Base-by-base conservation (phyloP, 148 eudicot genomes). In the Chenopodium formosanum region DNA sequence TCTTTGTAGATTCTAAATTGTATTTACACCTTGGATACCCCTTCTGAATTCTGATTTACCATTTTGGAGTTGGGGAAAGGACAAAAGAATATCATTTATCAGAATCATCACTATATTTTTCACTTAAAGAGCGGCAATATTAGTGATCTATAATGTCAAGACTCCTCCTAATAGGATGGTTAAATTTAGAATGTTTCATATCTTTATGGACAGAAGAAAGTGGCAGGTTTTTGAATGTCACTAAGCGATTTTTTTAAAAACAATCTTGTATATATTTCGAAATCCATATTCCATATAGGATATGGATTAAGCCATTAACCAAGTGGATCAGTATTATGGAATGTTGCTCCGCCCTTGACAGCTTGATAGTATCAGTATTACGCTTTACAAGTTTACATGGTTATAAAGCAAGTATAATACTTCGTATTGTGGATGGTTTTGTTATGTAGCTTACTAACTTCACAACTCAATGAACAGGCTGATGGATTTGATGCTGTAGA, bases 401-500 rank as follows among this genome's bases (percentile, higher is more conserved):
- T 81, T 66, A 2, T 13, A 11, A 25, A 68, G 1, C 22, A 34
- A 52, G 48, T 29, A 20, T 19, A 7, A 1, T 53, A 31, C 32
- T 31, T 31, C 1, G 37, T 34, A 25, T 25, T 9, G 20, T 66
- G 3, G 34, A 68, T 23, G 20, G 8, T 79, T 50, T 27, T 79
- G 48, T 68, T 69, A 79, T 17, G 68, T 17, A 40, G 40, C 31
- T 6, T 53, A 9, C 17, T 46, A 65, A 44, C 31, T 17, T 53
- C 11, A 25, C 63, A 65, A 44, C 29, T 56, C 7, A 2, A 4
- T 56, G 19, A 31, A 52, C 90, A 94, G 99, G 99, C 94, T 0
- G 99, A 95, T 74, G 93, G 91, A 50, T 93, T 92, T 70, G 85
- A 80, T 70, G 97, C 97, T 22, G 86, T 77, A 4, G 97, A 91